Conservation (phyloP, 257 asterid genomes). For the Solanum sejunctum region DNA sequence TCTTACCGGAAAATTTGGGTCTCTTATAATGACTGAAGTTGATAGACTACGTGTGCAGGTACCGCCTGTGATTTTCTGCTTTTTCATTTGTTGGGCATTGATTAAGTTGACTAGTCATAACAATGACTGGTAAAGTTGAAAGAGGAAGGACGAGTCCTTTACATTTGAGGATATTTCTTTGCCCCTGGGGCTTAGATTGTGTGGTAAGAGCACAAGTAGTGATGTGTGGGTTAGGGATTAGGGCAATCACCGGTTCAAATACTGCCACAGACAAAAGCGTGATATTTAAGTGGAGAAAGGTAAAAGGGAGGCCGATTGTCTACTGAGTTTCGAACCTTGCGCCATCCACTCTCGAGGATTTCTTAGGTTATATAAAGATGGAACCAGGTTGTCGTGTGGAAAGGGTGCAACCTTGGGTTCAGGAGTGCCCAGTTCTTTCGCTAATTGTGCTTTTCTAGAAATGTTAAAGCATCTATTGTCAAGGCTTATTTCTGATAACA, state of each 20-base stretch:
- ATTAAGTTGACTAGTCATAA: neutral
- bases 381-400: neutral
- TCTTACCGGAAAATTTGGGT: slow-evolving; percentile 81
- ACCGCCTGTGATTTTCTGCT: slow-evolving; percentile 22
- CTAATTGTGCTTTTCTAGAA: neutral
- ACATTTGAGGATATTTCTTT: neutral
- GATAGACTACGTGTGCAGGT: slow-evolving; percentile 90
- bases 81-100: neutral
- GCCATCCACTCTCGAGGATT: neutral
- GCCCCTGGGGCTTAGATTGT: neutral
- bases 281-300: neutral
- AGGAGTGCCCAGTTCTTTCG: neutral
- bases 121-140: neutral
- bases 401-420: neutral
- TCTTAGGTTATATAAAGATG: neutral
- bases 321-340: neutral
- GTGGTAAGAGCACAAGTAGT: neutral
- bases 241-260: neutral
- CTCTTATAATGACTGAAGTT: slow-evolving; percentile 87
- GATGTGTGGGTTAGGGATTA: neutral
- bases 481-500: neutral
- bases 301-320: neutral
- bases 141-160: neutral
- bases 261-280: neutral
- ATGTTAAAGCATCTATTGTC: neutral